Percentiles rank a stretch among this genome's conserved stretches.
Evolutionary conservation across 2,329 filamentous ascomycete genomes (phyloP).

Genomic region (Monosporascus sp.): DNA sequence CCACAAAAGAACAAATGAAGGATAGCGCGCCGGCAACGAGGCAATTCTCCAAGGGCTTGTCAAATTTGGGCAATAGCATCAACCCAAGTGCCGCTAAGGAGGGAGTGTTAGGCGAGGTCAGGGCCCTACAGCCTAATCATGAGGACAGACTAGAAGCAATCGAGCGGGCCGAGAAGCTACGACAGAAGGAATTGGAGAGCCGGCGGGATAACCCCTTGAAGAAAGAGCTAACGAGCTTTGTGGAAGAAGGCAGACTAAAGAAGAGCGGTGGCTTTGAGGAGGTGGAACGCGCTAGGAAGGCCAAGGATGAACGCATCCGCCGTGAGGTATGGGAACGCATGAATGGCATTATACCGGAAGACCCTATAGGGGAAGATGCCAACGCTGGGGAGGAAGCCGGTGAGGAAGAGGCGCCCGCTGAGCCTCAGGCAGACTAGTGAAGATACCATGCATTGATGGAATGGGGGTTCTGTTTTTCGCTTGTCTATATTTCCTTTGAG

Average conservation of each 20-base stretch:
- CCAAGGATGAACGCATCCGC: conserved; percentile 81
- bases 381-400: conserved; percentile 2
- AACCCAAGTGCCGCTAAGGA: conserved; percentile 85
- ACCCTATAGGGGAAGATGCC: conserved; percentile 33
- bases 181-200: conserved; percentile 80
- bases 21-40: conserved; percentile 50
- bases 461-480: too few relatives aligned
- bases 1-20: conserved; percentile 96
- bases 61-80: conserved; percentile 44
- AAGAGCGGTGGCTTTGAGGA: conserved; percentile 96
- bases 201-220: conserved; percentile 72
- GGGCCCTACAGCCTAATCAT: conserved; percentile 90
- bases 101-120: conserved; percentile 84
- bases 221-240: conserved; percentile 79
- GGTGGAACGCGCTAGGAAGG: conserved; percentile 75
- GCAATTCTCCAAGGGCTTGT: conserved; percentile 52
- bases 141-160: conserved; percentile 91
- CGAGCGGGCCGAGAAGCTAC: conserved; percentile 87
- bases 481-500: background rate
- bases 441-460: too few relatives aligned
- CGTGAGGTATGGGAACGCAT: conserved; percentile 70
- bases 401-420: background rate
- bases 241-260: conserved; percentile 86
- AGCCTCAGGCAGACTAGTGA: background rate
- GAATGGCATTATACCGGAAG: conserved; percentile 49